phyloP scores from a whole-genome alignment of 148 eudicot species.

The Rheum nobile region DNA sequence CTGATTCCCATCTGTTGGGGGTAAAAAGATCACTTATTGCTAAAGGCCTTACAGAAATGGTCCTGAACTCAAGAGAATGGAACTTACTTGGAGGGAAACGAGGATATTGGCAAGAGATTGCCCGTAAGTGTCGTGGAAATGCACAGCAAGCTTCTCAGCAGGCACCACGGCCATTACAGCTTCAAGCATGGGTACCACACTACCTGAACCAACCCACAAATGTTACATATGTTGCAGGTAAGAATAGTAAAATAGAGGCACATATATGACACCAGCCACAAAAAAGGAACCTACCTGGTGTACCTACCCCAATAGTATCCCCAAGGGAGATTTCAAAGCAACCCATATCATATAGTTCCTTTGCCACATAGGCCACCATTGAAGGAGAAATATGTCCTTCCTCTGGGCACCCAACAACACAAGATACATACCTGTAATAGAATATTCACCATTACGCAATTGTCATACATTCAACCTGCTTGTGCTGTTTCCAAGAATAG shows the following conservation, averaged over 20 bases:
- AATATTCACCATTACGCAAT: background rate
- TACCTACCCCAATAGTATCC: constrained; percentile 80
- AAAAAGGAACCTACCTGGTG: constrained; percentile 51
- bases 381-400: constrained; percentile 81
- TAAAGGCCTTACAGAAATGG: too few relatives aligned
- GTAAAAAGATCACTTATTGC: too few relatives aligned
- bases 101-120: constrained; percentile 60
- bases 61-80: background rate
- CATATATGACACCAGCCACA: background rate
- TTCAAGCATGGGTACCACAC: constrained; percentile 57
- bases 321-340: constrained; percentile 91
- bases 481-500: background rate
- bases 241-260: background rate
- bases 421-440: constrained; percentile 65
- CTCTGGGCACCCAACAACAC: constrained; percentile 87
- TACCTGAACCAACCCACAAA: constrained; percentile 24
- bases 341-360: constrained; percentile 85
- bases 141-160: constrained; percentile 51
- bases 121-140: constrained; percentile 68
- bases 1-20: constrained; percentile 68
- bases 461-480: background rate
- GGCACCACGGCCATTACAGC: constrained; percentile 55
- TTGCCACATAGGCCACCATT: constrained; percentile 84
- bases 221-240: too few relatives aligned
- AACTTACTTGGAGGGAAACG: constrained; percentile 52